These are phyloP conservation scores for Cyclocybe aegerita DNA, from an alignment of 768 basidiomycete genomes.

Conservation along the genomic window DNA sequence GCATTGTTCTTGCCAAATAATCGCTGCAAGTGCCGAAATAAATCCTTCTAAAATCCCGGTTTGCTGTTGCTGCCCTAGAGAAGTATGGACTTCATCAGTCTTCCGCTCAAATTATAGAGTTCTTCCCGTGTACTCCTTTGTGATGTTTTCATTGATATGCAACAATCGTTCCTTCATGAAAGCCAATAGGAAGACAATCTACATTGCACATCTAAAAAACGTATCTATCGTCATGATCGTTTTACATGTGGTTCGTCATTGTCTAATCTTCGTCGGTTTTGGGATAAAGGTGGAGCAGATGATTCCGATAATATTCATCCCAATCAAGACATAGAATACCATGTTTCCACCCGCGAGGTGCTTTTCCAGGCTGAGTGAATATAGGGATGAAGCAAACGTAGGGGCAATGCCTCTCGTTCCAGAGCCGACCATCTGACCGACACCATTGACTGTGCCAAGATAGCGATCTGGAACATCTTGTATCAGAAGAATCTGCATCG, in stretches of 20 bases:
- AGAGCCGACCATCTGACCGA: constrained; percentile 54
- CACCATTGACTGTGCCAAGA: constrained; percentile 53
- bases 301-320: constrained; percentile 24
- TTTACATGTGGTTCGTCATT: too few relatives aligned
- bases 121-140: not conserved
- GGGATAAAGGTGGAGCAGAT: not conserved
- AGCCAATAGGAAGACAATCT: too few relatives aligned
- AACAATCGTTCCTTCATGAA: too few relatives aligned
- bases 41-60: too few relatives aligned
- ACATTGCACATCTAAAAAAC: too few relatives aligned
- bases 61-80: not conserved
- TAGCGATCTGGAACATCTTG: constrained; percentile 38
- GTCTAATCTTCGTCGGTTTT: too few relatives aligned
- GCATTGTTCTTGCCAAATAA: constrained; percentile 60
- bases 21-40: not conserved
- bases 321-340: constrained; percentile 38
- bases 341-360: constrained; percentile 46
- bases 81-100: not conserved
- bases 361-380: constrained; percentile 47
- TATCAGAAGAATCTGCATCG: constrained; percentile 43
- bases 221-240: too few relatives aligned
- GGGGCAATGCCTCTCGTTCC: constrained; percentile 52
- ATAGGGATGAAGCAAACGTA: constrained; percentile 53
- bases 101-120: not conserved
- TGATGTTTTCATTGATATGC: not conserved